Conservation (phyloP, 768 basidiomycete genomes). For the Chalciporus piperatus region DNA sequence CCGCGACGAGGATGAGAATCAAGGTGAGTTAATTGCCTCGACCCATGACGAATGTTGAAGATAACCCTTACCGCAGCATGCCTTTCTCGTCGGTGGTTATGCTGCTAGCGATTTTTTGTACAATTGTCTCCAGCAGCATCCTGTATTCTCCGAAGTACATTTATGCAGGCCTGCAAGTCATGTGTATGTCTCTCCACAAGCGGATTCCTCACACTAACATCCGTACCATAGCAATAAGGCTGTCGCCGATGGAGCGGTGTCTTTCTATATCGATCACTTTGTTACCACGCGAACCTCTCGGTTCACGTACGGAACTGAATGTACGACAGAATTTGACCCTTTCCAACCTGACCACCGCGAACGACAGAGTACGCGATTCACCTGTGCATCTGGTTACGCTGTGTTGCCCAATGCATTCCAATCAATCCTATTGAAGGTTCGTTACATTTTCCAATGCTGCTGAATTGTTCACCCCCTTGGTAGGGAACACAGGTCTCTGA, state of each 20-base stretch:
- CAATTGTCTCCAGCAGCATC: slow-evolving; percentile 35
- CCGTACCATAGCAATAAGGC: slow-evolving; percentile 37
- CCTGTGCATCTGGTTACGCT: slow-evolving; percentile 25
- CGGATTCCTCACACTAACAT: not conserved
- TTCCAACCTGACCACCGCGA: slow-evolving; percentile 34
- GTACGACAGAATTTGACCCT: slow-evolving; percentile 25
- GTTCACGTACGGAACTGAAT: slow-evolving; percentile 37
- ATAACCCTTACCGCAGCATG: slow-evolving; percentile 18
- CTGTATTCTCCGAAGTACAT: slow-evolving; percentile 35
- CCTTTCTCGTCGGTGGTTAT: slow-evolving; percentile 54
- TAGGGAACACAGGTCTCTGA: slow-evolving; percentile 19
- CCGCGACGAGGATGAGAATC: slow-evolving; percentile 23
- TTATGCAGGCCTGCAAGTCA: slow-evolving; percentile 49
- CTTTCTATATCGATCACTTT: slow-evolving; percentile 42
- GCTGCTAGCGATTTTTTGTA: slow-evolving; percentile 48
- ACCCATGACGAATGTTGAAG: not conserved
- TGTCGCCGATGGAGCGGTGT: slow-evolving; percentile 48
- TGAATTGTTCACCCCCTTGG: not conserved
- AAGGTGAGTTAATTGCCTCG: slow-evolving; percentile 2
- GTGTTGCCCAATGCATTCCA: slow-evolving; percentile 34
- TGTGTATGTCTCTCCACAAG: slow-evolving; percentile 35
- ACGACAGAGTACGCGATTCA: slow-evolving; percentile 25
- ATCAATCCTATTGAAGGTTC: slow-evolving; percentile 36
- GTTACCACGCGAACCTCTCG: slow-evolving; percentile 43
- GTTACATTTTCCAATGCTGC: not conserved